Conservation (phyloP, 2,329 filamentous ascomycete genomes). For the Microascus cirrosus region DNA sequence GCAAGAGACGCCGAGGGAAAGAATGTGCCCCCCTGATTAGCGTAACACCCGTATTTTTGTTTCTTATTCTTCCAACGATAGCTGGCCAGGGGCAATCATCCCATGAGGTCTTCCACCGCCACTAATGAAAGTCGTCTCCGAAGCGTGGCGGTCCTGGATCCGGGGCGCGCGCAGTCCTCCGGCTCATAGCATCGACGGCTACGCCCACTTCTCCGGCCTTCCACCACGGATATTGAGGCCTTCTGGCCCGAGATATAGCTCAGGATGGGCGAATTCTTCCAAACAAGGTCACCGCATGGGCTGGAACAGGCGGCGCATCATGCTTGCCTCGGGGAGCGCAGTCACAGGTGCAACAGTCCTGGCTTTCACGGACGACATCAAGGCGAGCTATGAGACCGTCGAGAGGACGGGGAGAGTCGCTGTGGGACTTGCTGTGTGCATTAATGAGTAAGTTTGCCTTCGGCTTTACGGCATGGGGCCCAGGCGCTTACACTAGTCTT, state of each 20-base stretch:
- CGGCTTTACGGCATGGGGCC: background rate
- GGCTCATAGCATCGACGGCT: background rate
- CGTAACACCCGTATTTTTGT: no score
- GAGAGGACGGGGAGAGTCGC: constrained; percentile 73
- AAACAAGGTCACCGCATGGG: background rate
- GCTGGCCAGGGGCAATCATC: background rate
- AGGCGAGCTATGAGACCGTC: constrained; percentile 62
- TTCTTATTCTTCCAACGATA: background rate
- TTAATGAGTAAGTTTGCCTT: constrained; percentile 60
- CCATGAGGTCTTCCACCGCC: constrained; percentile 1
- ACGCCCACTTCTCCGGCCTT: background rate
- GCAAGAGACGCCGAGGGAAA: background rate
- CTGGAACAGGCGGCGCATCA: constrained; percentile 16
- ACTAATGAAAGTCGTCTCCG: constrained; percentile 3
- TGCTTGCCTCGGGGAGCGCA: constrained; percentile 41
- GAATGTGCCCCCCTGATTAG: background rate
- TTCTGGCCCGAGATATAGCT: background rate
- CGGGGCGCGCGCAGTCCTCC: constrained; percentile 1
- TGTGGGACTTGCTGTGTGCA: constrained; percentile 63
- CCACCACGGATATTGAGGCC: background rate
- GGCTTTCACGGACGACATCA: constrained; percentile 57
- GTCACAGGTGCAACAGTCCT: constrained; percentile 35
- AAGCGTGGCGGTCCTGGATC: constrained; percentile 2
- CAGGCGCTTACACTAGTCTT: background rate
- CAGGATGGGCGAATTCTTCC: background rate